Evolutionary conservation across 345 rosid genomes (phyloP), one percentile per base, ranked within the genome.

Genomic region (Turnera subulata): DNA sequence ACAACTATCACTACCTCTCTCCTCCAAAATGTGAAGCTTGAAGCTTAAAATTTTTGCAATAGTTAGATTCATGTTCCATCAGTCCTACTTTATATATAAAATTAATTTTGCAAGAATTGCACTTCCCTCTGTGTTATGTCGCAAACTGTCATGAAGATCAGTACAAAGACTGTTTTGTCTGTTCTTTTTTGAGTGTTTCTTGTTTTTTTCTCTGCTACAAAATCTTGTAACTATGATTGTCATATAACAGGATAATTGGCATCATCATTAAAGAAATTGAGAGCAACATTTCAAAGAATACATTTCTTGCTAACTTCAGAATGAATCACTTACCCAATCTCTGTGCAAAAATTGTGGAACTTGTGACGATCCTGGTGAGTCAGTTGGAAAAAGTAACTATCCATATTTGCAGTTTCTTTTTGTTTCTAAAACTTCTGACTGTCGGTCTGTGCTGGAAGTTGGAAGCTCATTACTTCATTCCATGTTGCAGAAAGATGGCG

Each of bases 241-340:
- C 35, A 29, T 8, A 29, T 58, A 37, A 71, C 89, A 92, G 97
- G 88, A 84, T 84, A 55, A 86, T 92, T 56, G 85, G 86, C 63
- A 80, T 76, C 69, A 92, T 92, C 82, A 72, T 92, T 63, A 86
- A 86, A 77, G 99, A 92, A 65, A 76, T 92, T 44, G 99, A 86
- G 74, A 86, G 74, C 65, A 83, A 83, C 78, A 89, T 92, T 64
- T 77, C 86, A 35, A 92, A 83, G 84, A 84, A 85, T 67, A 78
- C 94, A 5, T 76, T 92, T 58, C 97, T 92, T 67, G 63, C 86
- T 55, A 89, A 83, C 68, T 86, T 92, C 80, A 89, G 89, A 78
- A 92, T 86, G 97, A 77, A 76, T 60, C 66, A 83, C 64, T 79
- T 92, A 53, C 88, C 97, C 29, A 61, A 74, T 63, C 84, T 92